A percentile compares a stretch with the other conserved stretches of the same genome.
phyloP scores from a whole-genome alignment of 352 stramenopile genomes.

The Globisporangium spinosum region DNA sequence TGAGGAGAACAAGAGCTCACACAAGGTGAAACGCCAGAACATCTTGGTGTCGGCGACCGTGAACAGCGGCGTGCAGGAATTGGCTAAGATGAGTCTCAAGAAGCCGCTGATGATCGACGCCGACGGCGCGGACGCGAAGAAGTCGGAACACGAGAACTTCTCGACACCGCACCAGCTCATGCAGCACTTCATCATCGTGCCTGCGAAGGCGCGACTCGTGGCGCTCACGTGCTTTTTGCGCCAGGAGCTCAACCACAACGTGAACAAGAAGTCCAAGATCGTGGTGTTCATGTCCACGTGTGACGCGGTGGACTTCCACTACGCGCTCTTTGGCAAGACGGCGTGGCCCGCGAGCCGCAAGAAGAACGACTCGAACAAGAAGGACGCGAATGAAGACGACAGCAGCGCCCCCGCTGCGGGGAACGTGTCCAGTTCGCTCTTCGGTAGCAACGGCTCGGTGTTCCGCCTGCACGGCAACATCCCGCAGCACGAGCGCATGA shows the following conservation, averaged over 20 bases:
- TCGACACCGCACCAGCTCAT: constrained; percentile 91
- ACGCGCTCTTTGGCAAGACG: constrained; percentile 88
- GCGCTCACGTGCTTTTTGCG: constrained; percentile 91
- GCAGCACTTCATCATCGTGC: constrained; percentile 96
- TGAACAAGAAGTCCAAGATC: constrained; percentile 64
- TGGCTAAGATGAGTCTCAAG: constrained; percentile 80
- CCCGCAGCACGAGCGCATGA: constrained; percentile 95
- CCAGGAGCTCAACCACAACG: constrained; percentile 51
- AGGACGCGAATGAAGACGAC: constrained; percentile 81
- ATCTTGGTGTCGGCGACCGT: constrained; percentile 88
- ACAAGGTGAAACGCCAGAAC: constrained; percentile 45
- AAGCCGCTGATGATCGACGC: constrained; percentile 76
- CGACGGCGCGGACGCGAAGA: constrained; percentile 33
- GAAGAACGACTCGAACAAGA: constrained; percentile 16
- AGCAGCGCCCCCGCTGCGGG: constrained; percentile 49
- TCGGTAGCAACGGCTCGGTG: constrained; percentile 52
- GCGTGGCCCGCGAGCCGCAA: constrained; percentile 48
- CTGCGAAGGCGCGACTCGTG: constrained; percentile 91
- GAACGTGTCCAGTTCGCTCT: constrained; percentile 42
- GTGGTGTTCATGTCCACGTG: constrained; percentile 98
- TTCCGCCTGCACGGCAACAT: constrained; percentile 95
- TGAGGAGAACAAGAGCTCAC: constrained; percentile 18
- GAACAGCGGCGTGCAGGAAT: constrained; percentile 79
- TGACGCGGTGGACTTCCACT: constrained; percentile 96
- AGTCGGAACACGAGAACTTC: constrained; percentile 56